phyloP scores from a whole-genome alignment of 164 flowering plant genomes.

The Liquidambar formosana region DNA sequence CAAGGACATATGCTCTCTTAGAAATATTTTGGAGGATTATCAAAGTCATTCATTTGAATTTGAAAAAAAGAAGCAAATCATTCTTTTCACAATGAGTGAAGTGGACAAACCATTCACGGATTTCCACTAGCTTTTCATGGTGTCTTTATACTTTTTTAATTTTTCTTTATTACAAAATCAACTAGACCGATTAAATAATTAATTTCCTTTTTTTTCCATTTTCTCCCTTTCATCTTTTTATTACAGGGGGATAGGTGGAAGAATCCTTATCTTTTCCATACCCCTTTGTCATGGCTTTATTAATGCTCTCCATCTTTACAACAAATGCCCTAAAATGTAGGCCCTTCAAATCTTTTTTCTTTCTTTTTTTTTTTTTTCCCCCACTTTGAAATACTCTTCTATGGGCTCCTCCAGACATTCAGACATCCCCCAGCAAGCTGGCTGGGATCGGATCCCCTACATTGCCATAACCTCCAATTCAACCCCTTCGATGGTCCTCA shows the following conservation, averaged over 20 bases:
- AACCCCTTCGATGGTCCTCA: too few species aligned
- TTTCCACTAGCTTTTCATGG: neutral
- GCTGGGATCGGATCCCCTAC: too few species aligned
- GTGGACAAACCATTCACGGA: neutral
- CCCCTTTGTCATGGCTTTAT: neutral
- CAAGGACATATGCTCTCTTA: too few species aligned
- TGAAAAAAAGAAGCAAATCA: neutral
- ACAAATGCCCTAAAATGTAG: constrained; percentile 8
- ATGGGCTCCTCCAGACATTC: too few species aligned
- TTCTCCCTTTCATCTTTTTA: neutral
- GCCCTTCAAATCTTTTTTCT: neutral
- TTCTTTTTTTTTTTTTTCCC: neutral
- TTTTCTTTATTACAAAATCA: neutral
- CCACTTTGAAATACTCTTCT: too few species aligned
- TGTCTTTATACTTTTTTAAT: neutral
- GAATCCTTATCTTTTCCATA: neutral
- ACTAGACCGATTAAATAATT: neutral
- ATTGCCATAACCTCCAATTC: too few species aligned
- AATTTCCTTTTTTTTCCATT: neutral
- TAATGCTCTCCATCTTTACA: constrained; percentile 10
- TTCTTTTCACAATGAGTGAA: neutral
- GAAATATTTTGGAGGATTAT: neutral
- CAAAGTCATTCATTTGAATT: too few species aligned
- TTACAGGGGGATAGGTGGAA: neutral
- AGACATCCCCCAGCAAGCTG: too few species aligned